These are phyloP conservation scores for Amaranthus cruentus DNA, from an alignment of 148 eudicot species.

Conservation along the genomic window DNA sequence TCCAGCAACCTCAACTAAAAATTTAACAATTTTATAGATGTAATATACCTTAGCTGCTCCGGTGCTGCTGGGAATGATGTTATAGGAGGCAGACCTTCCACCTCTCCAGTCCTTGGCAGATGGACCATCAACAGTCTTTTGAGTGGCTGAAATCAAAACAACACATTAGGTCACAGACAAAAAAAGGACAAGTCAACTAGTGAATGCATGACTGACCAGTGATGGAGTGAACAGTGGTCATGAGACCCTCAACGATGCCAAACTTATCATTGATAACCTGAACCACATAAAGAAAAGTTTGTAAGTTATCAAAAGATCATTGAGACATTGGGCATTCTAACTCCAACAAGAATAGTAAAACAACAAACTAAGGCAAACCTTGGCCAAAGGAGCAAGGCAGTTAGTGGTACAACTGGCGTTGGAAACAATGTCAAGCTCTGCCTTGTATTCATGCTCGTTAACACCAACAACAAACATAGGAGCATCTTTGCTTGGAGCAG, in stretches of 20 bases:
- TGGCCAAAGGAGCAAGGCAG: constrained; percentile 57
- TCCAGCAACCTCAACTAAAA: too few species aligned
- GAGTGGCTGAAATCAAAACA: constrained; percentile 25
- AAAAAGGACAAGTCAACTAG: not conserved
- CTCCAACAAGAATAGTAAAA: not conserved
- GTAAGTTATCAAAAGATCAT: not conserved
- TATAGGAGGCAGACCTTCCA: constrained; percentile 41
- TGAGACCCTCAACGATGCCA: constrained; percentile 60
- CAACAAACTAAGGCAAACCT: constrained; percentile 21
- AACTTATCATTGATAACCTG: constrained; percentile 51
- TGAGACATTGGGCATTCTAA: not conserved
- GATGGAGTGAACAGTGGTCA: constrained; percentile 59
- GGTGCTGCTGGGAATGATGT: constrained; percentile 42
- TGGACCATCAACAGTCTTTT: constrained; percentile 42
- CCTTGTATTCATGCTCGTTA: constrained; percentile 52
- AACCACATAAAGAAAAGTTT: not conserved
- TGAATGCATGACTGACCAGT: constrained; percentile 32
- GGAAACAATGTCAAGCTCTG: constrained; percentile 47
- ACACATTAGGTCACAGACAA: not conserved
- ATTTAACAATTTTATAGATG: too few species aligned
- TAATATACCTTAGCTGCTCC: constrained; percentile 35
- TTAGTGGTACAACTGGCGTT: constrained; percentile 60
- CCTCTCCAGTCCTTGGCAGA: constrained; percentile 39
- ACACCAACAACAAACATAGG: constrained; percentile 66
- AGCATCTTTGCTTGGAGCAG: constrained; percentile 62